Evolutionary conservation across 495 filamentous ascomycete species (phyloP), one percentile per base, ranked within the genome.

Genomic region (Pyrenula massariospora): DNA sequence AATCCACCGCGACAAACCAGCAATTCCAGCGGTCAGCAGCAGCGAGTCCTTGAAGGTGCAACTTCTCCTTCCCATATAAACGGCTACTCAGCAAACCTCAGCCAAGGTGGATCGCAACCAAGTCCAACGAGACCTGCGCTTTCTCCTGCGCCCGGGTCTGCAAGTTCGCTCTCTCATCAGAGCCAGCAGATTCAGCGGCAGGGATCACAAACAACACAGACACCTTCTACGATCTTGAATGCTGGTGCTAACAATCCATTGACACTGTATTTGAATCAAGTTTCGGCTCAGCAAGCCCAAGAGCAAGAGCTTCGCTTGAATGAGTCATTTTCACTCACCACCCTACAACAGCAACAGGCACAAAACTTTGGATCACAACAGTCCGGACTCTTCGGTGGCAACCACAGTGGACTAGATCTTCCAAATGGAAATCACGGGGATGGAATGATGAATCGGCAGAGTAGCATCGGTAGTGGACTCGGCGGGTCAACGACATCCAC

Each of bases 251-350:
- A 80, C 75, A 98, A 98, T 68, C 93, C 93, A 0, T 71, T 98
- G 64, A 94, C 89, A n/a, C 79, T 96, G 84, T 96, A 95, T 68
- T 81, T 96, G 48, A 87, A 81, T 67, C 89, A 95, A 66, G 85
- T 91, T 53, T 89, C 84, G 2, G 80, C 88, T 23, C 87, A 92
- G 66, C 84, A 87, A 21, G 80, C 85, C 42, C 81, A 81, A 53
- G 81, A 84, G 56, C 78, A 82, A 60, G 79, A 80, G 56, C 76
- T 75, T 59, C 73, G 71, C 3, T 52, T 73, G 53, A 66, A 63
- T 50, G 80, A 81, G 59, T 71, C 76, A 2, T 76, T 75, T 63
- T 69, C 73, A 20, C 67, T 81, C 48, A 68, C 70, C 24, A 68
- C 69, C 42, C 60, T 80, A 3, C 86, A 91, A 58, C 84, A 85